Evolutionary conservation across 768 basidiomycete genomes (phyloP).

Genomic region (Udeniomyces megalosporus): DNA sequence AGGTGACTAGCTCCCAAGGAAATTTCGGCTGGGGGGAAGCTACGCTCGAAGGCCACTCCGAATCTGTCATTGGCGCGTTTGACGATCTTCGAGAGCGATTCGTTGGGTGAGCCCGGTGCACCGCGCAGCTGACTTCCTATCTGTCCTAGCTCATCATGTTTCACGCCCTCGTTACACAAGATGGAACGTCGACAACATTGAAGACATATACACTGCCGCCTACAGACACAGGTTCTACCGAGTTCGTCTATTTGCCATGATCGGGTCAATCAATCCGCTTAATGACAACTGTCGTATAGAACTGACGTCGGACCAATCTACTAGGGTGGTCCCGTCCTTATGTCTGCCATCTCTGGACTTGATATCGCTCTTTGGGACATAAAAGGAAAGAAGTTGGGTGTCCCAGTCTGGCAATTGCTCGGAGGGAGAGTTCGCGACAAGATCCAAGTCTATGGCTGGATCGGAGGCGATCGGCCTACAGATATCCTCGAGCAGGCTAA

Average conservation of each 20-base stretch:
- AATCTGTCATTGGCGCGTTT: slow-evolving; percentile 54
- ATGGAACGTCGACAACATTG: slow-evolving; percentile 34
- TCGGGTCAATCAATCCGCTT: too few species aligned
- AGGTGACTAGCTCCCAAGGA: slow-evolving; percentile 48
- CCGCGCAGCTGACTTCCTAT: too few species aligned
- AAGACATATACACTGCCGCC: slow-evolving; percentile 44
- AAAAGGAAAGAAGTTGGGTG: slow-evolving; percentile 59
- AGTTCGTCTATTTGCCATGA: too few species aligned
- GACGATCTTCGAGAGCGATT: slow-evolving; percentile 45
- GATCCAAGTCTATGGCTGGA: slow-evolving; percentile 31
- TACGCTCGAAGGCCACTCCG: slow-evolving; percentile 49
- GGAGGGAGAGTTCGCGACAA: slow-evolving; percentile 2
- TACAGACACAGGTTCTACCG: slow-evolving; percentile 57
- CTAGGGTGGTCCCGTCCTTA: not conserved
- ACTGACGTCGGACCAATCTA: too few species aligned
- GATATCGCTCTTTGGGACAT: slow-evolving; percentile 57
- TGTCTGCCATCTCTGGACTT: slow-evolving; percentile 42
- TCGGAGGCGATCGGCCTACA: slow-evolving; percentile 37
- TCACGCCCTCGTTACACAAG: too few species aligned
- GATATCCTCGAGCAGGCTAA: slow-evolving; percentile 41
- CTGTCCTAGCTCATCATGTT: not conserved
- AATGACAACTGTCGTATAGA: too few species aligned
- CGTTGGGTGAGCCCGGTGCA: slow-evolving; percentile 28
- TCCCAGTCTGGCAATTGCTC: slow-evolving; percentile 46
- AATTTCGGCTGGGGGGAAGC: slow-evolving; percentile 60